A percentile compares a stretch with the other conserved stretches of the same genome.
These are phyloP conservation scores for Fusarium bulbicola DNA, from an alignment of 2,329 filamentous ascomycete species.

Conservation along the genomic window DNA sequence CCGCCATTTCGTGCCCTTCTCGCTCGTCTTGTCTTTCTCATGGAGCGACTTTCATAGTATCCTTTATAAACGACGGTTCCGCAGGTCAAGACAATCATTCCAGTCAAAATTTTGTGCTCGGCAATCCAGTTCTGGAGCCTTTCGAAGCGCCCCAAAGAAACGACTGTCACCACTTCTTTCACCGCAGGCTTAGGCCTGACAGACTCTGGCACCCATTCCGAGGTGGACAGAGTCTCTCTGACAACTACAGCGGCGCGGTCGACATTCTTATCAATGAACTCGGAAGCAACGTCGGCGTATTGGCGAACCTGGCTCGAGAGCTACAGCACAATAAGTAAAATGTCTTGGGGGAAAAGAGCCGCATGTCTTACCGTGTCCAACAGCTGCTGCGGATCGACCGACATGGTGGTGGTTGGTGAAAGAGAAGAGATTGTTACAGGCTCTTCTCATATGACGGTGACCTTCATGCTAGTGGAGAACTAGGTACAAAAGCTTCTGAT, in stretches of 20 bases:
- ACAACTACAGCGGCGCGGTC: conserved; percentile 77
- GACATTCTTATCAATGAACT: conserved; percentile 82
- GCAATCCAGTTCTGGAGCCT: conserved; percentile 75
- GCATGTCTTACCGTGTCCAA: conserved; percentile 72
- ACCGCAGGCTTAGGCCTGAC: conserved; percentile 67
- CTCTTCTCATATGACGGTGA: conserved; percentile 44
- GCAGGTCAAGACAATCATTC: conserved; percentile 74
- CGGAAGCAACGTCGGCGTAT: conserved; percentile 78
- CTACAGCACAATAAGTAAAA: conserved; percentile 47
- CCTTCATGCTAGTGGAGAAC: conserved; percentile 42
- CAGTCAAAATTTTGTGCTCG: conserved; percentile 77
- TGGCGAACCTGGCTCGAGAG: conserved; percentile 70
- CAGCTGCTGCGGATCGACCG: conserved; percentile 81
- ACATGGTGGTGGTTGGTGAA: conserved; percentile 64
- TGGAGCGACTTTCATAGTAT: conserved; percentile 62
- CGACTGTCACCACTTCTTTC: conserved; percentile 44
- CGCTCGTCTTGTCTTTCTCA: conserved; percentile 76
- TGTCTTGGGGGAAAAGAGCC: neutral
- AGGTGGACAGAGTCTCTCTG: conserved; percentile 72
- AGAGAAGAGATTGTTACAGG: conserved; percentile 36
- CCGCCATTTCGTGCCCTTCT: conserved; percentile 83
- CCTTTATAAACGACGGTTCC: conserved; percentile 69
- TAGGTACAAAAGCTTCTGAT: conserved; percentile 33
- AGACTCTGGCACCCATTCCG: conserved; percentile 77
- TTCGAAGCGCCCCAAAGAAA: conserved; percentile 54